Evolutionary conservation across 129 eudicot species (phyloP).

Genomic region (Sambucus nigra): DNA sequence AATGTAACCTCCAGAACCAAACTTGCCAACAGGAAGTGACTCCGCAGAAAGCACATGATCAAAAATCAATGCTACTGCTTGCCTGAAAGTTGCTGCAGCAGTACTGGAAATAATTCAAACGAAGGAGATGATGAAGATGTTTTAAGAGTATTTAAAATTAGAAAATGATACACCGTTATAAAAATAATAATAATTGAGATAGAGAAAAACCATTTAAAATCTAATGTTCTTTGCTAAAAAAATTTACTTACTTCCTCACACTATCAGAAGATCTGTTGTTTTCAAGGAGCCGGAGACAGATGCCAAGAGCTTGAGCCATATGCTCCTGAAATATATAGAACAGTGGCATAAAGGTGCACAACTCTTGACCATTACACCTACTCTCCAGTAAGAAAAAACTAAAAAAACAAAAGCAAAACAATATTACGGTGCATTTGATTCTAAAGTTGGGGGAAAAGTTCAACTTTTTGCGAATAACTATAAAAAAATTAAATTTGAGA

Average conservation of each 20-base stretch:
- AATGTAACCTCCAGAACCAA: constrained; percentile 68
- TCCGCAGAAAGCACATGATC: constrained; percentile 79
- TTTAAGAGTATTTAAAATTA: constrained; percentile 7
- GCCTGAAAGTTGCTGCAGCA: constrained; percentile 99
- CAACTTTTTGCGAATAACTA: too few species aligned
- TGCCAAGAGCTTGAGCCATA: constrained; percentile 94
- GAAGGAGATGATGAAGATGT: not conserved
- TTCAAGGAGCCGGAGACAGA: constrained; percentile 92
- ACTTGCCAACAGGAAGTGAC: constrained; percentile 80
- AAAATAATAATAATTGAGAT: not conserved
- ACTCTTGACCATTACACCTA: not conserved
- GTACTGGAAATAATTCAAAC: constrained; percentile 43
- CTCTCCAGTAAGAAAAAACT: not conserved
- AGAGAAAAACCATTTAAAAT: too few species aligned
- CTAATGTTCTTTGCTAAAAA: not conserved
- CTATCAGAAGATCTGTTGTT: constrained; percentile 85
- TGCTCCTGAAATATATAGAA: constrained; percentile 49
- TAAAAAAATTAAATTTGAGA: too few species aligned
- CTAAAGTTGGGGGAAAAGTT: not conserved
- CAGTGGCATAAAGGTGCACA: constrained; percentile 5
- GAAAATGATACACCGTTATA: constrained; percentile 2
- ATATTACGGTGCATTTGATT: not conserved
- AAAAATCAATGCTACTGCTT: constrained; percentile 94
- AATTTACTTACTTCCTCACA: constrained; percentile 77
- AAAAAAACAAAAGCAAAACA: not conserved